Evolutionary conservation across 2,329 filamentous ascomycete genomes (phyloP).

Genomic region (Beauveria scarabaeidicola): DNA sequence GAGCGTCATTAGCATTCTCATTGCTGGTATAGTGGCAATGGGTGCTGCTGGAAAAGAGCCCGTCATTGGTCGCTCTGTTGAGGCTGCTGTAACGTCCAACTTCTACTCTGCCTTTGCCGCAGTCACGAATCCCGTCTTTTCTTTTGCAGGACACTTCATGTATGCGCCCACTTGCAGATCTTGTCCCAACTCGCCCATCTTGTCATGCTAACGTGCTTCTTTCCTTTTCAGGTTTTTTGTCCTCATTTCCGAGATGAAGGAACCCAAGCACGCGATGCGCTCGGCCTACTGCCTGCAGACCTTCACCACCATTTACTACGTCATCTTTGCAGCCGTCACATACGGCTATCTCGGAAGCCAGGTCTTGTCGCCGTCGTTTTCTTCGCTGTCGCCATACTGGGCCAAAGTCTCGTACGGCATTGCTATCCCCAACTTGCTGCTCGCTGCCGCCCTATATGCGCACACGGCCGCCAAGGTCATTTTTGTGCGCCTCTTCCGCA

Average conservation of each 20-base stretch:
- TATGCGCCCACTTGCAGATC: background rate
- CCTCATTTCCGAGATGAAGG: conserved; percentile 44
- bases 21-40: conserved; percentile 43
- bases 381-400: conserved; percentile 36
- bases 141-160: conserved; percentile 45
- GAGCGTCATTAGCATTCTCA: conserved; percentile 36
- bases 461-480: conserved; percentile 44
- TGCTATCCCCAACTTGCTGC: conserved; percentile 40
- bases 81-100: conserved; percentile 26
- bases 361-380: conserved; percentile 39
- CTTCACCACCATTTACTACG: conserved; percentile 42
- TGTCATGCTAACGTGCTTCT: background rate
- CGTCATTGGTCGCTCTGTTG: conserved; percentile 26
- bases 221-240: conserved; percentile 33
- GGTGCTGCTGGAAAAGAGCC: conserved; percentile 37
- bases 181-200: background rate
- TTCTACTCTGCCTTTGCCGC: conserved; percentile 25
- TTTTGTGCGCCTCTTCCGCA: conserved; percentile 40
- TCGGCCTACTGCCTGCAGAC: conserved; percentile 41
- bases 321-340: conserved; percentile 40
- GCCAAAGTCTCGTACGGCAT: conserved; percentile 42
- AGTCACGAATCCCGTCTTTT: conserved; percentile 40
- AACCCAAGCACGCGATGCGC: conserved; percentile 42
- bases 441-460: conserved; percentile 40
- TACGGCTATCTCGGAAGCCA: conserved; percentile 40